A percentile compares a stretch with the other conserved stretches of the same genome.
Conservation (phyloP, 75 land plant genomes). For the Cupressus sempervirens region DNA sequence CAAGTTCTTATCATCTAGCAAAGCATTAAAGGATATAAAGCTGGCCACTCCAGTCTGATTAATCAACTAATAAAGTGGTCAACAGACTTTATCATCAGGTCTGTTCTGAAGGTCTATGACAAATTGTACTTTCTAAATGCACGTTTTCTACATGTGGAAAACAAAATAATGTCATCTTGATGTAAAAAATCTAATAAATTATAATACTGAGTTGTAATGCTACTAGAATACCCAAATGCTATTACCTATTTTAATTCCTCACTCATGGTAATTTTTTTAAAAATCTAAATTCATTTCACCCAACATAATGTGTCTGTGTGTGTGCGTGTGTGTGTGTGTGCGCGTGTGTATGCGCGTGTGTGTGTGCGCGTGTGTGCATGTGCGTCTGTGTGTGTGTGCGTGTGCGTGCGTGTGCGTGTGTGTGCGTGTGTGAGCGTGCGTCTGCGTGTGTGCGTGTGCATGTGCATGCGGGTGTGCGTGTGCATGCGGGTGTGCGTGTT, state of each 20-base stretch:
- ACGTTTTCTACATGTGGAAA: not conserved
- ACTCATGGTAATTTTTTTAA: not conserved
- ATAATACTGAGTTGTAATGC: not conserved
- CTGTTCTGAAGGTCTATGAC: not conserved
- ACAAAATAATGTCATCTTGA: not conserved
- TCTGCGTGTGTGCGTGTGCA: too few species aligned
- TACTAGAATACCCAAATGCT: not conserved
- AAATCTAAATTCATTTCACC: not conserved
- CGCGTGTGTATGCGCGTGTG: too few species aligned
- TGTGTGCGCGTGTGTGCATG: too few species aligned
- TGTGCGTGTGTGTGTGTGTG: too few species aligned
- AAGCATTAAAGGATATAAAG: not conserved
- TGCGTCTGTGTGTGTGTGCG: too few species aligned
- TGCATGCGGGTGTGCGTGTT: too few species aligned
- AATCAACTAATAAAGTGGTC: not conserved
- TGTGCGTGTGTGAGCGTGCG: too few species aligned
- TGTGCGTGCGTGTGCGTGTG: too few species aligned
- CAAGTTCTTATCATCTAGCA: not conserved
- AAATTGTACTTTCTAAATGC: not conserved
- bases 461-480: too few species aligned
- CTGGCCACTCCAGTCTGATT: not conserved
- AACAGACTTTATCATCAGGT: not conserved
- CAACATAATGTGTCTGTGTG: not conserved
- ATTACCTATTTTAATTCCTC: too few species aligned
- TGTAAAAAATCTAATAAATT: not conserved